Percentiles rank a stretch among this genome's conserved stretches.
Evolutionary conservation across 768 basidiomycete genomes (phyloP).

Genomic region (Vishniacozyma victoriae): DNA sequence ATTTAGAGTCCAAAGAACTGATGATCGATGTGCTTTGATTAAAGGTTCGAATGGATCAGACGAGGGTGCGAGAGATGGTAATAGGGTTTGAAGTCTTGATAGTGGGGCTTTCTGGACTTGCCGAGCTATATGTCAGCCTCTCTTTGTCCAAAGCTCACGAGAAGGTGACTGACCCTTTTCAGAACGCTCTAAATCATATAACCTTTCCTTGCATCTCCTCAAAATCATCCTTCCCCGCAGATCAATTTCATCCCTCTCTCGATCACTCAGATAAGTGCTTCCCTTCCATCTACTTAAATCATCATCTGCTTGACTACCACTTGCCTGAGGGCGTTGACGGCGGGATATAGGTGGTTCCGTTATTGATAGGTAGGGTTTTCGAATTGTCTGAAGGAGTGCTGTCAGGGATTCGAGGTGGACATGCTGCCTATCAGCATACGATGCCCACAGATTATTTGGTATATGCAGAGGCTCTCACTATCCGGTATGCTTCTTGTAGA

Average conservation of each 20-base stretch:
- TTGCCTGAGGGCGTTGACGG: background rate
- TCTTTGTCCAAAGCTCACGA: no score
- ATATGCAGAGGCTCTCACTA: constrained; percentile 29
- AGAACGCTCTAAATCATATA: constrained; percentile 76
- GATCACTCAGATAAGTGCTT: constrained; percentile 60
- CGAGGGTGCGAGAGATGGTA: constrained; percentile 57
- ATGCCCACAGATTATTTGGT: background rate
- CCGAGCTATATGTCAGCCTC: no score
- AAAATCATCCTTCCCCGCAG: constrained; percentile 81
- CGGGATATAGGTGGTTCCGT: constrained; percentile 42
- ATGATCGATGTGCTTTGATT: constrained; percentile 82
- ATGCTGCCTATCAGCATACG: constrained; percentile 19
- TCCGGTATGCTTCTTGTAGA: constrained; percentile 43
- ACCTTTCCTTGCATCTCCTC: constrained; percentile 74
- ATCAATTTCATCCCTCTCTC: constrained; percentile 94
- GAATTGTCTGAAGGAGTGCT: constrained; percentile 62
- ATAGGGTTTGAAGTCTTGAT: constrained; percentile 17
- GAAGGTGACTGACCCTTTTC: constrained; percentile 88
- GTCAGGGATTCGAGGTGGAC: constrained; percentile 35
- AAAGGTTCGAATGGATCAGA: constrained; percentile 55
- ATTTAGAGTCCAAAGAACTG: constrained; percentile 85
- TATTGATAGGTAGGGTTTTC: constrained; percentile 78
- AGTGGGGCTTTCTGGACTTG: constrained; percentile 22
- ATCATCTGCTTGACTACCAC: constrained; percentile 11
- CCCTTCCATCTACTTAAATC: constrained; percentile 39